phyloP scores from a whole-genome alignment of 2,329 filamentous ascomycete genomes.

The Tolypocladium capitatum region DNA sequence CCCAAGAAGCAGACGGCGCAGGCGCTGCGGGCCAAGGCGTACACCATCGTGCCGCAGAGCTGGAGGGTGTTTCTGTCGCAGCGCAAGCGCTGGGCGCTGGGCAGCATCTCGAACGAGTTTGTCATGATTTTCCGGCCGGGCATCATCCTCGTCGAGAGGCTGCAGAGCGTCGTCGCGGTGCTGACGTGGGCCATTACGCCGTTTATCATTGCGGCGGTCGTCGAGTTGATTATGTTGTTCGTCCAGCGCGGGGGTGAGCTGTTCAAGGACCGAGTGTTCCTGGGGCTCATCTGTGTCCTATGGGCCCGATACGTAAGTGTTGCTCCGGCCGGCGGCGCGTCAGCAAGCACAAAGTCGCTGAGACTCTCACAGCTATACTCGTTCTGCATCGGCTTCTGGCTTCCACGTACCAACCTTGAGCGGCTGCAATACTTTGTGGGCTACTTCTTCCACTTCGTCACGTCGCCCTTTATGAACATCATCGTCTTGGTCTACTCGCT shows the following conservation, averaged over 20 bases:
- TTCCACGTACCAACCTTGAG: slow-evolving; percentile 24
- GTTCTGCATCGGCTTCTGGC: slow-evolving; percentile 28
- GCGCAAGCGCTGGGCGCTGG: slow-evolving; percentile 34
- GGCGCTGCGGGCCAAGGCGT: slow-evolving; percentile 31
- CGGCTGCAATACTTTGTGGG: slow-evolving; percentile 24
- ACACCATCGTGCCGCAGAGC: slow-evolving; percentile 30
- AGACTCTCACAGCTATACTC: slow-evolving; percentile 20
- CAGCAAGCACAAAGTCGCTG: background rate
- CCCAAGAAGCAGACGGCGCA: slow-evolving; percentile 31
- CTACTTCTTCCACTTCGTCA: slow-evolving; percentile 22
- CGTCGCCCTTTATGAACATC: slow-evolving; percentile 29
- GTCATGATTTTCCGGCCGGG: slow-evolving; percentile 31
- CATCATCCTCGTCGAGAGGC: slow-evolving; percentile 27
- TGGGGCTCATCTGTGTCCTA: slow-evolving; percentile 23
- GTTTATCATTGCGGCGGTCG: slow-evolving; percentile 28
- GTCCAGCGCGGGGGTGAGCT: slow-evolving; percentile 17
- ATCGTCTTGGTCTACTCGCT: slow-evolving; percentile 28
- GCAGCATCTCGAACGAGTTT: slow-evolving; percentile 34
- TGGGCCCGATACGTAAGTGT: slow-evolving; percentile 27
- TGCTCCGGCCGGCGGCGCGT: too few relatives aligned
- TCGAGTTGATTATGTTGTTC: slow-evolving; percentile 22
- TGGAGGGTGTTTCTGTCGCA: slow-evolving; percentile 35
- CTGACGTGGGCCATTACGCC: slow-evolving; percentile 32
- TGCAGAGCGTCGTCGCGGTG: slow-evolving; percentile 31
- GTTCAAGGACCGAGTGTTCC: slow-evolving; percentile 21